Percentiles rank a stretch among this genome's conserved stretches.
These are phyloP conservation scores for Ophiocordyceps camponoti-leonardi DNA, from an alignment of 2,329 filamentous ascomycete genomes.

Conservation along the genomic window DNA sequence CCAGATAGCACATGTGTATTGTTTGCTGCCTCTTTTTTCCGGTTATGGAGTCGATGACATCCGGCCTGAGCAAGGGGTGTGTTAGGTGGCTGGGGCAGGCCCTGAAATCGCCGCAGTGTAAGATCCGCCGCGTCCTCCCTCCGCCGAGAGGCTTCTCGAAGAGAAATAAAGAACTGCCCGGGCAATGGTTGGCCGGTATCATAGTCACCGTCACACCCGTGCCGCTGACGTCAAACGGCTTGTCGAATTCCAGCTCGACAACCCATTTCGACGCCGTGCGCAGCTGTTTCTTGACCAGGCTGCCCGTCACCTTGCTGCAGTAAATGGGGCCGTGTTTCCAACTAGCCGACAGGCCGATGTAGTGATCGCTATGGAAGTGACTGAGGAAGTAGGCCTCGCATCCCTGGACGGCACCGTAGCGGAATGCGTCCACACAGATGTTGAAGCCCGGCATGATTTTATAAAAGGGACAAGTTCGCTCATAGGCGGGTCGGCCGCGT, in stretches of 20 bases:
- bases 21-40: constrained; percentile 65
- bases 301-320: constrained; percentile 83
- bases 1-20: constrained; percentile 90
- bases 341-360: constrained; percentile 71
- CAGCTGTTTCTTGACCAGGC: constrained; percentile 73
- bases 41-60: constrained; percentile 50
- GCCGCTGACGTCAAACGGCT: constrained; percentile 58
- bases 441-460: constrained; percentile 90
- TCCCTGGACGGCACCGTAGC: constrained; percentile 82
- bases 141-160: constrained; percentile 64
- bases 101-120: constrained; percentile 93
- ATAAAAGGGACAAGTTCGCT: constrained; percentile 92
- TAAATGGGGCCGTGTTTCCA: constrained; percentile 95
- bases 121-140: constrained; percentile 55
- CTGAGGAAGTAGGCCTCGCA: constrained; percentile 93
- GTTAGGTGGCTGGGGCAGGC: constrained; percentile 71
- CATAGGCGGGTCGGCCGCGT: constrained; percentile 69
- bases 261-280: constrained; percentile 76
- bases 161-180: constrained; percentile 81
- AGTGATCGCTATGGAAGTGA: constrained; percentile 97
- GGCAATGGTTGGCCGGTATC: constrained; percentile 93
- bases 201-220: constrained; percentile 80
- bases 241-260: constrained; percentile 70
- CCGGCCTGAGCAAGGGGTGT: constrained; percentile 67
- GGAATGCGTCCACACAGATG: constrained; percentile 90